Base-by-base conservation (phyloP, 2,329 filamentous ascomycete species). In the Dactylonectria estremocensis region DNA sequence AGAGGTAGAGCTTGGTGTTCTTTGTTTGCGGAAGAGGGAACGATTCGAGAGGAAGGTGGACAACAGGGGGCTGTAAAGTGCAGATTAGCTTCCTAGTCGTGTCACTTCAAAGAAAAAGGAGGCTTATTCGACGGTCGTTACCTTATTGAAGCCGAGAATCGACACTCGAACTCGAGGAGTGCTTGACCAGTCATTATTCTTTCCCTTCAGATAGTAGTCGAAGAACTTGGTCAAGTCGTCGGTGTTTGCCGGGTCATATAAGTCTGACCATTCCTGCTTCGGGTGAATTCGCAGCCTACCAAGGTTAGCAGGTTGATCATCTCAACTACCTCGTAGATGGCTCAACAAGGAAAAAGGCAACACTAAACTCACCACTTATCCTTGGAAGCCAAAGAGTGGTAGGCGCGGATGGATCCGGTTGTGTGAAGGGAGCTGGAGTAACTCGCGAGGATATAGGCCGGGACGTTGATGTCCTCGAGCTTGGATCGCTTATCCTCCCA, bases 341-440 rank as follows among this genome's bases (percentile, higher is more conserved):
- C 7, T 28, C 4, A 4, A 5, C 24, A 5, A 28, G 7, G 24
- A 28, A 5, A 28, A 28, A 28, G 2, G 24, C 24, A 28, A 5
- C 24, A 14, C 8, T 6, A 37, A 5, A 16, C 28, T 49, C 3
- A 49, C 56, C 56, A 59, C 48, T 59, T 59, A 14, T 59, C 56
- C 11, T 14, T 49, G 56, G 28, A 35, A 6, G n/a, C 28, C 5
- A 59, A 18, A 10, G 20, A 14, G 13, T 59, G 33, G 2, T 22
- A 59, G 46, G 56, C 56, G 7, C 56, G 45, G 5, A 59, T 59
- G 0, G 56, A 59, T 2, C 56, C 56, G 8, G 56, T 59, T 5
- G 56, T 59, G 5, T 59, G 56, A 13, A 59, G 45, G 13, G 43
- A 48, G 56, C 56, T 59, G 31, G 56, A 59, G 28, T 59, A 59